Conservation (phyloP, 1,139 yeast genomes). For the Wickerhamomyces sp. region DNA sequence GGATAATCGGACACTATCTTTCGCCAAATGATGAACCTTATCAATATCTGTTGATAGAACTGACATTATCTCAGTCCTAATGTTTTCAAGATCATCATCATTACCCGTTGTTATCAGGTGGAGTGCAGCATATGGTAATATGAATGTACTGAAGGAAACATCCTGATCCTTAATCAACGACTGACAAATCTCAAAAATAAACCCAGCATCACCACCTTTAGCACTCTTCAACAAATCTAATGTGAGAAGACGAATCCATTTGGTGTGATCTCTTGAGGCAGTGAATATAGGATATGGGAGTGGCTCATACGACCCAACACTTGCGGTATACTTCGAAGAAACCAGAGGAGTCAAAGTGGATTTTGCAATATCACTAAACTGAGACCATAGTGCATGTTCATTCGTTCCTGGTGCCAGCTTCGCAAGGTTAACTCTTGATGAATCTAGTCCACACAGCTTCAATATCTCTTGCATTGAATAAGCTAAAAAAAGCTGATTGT, state of each 20-base stretch:
- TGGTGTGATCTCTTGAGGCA: constrained; percentile 36
- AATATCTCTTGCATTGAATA: constrained; percentile 86
- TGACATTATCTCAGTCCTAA: constrained; percentile 52
- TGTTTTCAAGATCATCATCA: constrained; percentile 41
- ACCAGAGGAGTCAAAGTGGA: constrained; percentile 74
- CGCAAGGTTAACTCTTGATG: constrained; percentile 30
- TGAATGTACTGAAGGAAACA: constrained; percentile 58
- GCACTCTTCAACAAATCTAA: constrained; percentile 54
- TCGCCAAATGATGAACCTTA: constrained; percentile 42
- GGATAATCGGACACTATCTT: constrained; percentile 58
- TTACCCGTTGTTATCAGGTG: constrained; percentile 48
- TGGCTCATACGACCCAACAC: constrained; percentile 38
- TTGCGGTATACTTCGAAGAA: constrained; percentile 64
- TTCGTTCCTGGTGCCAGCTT: constrained; percentile 27
- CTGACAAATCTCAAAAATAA: constrained; percentile 61
- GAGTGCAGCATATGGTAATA: constrained; percentile 77
- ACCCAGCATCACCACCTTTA: constrained; percentile 35
- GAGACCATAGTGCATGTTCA: constrained; percentile 48
- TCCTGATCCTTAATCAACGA: constrained; percentile 71
- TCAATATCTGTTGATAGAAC: constrained; percentile 49
- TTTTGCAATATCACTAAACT: constrained; percentile 62
- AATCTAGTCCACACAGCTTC: constrained; percentile 52
- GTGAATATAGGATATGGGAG: constrained; percentile 47
- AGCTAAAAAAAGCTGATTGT: constrained; percentile 78
- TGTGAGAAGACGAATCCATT: constrained; percentile 71